These are phyloP conservation scores for Ascochyta rabiei DNA, from an alignment of 2,329 filamentous ascomycete species.

Conservation along the genomic window DNA sequence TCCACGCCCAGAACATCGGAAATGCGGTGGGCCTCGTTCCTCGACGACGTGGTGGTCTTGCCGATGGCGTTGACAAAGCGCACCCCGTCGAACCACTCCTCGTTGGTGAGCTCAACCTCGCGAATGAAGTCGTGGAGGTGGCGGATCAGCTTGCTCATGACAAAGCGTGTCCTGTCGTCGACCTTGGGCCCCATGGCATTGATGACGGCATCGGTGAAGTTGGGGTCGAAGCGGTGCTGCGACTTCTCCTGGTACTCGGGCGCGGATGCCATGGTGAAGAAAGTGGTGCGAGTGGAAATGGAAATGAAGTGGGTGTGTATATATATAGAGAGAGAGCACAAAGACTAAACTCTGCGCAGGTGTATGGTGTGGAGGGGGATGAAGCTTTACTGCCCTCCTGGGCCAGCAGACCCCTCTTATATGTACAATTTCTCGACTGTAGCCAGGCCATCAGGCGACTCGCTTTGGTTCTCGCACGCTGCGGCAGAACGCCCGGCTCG, in stretches of 20 bases:
- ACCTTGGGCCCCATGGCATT: constrained; percentile 75
- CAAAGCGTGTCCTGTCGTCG: constrained; percentile 66
- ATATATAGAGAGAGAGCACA: no score
- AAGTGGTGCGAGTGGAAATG: not conserved
- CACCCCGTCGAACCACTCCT: constrained; percentile 79
- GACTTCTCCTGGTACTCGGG: constrained; percentile 28
- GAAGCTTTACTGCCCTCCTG: not conserved
- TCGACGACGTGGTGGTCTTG: constrained; percentile 68
- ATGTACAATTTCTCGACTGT: constrained; percentile 19
- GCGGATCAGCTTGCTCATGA: constrained; percentile 68
- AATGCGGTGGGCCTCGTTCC: constrained; percentile 76
- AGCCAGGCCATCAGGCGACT: constrained; percentile 32
- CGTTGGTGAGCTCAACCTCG: constrained; percentile 76
- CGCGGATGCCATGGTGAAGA: constrained; percentile 25
- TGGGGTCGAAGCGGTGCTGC: constrained; percentile 68
- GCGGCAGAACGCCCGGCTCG: constrained; percentile 31
- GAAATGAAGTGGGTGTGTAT: not conserved
- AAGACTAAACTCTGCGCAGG: not conserved
- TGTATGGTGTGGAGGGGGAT: not conserved
- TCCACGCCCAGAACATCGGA: constrained; percentile 77
- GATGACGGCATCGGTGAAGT: constrained; percentile 76
- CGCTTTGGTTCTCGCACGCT: constrained; percentile 11
- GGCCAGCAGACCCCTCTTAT: constrained; percentile 25
- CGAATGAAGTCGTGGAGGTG: constrained; percentile 81
- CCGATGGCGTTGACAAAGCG: constrained; percentile 77